Percentiles rank a stretch among this genome's conserved stretches.
phyloP scores from a whole-genome alignment of 345 rosid species.

The rapeseed (Brassica napus) region Da-Ae NC_063436.1:21544001-21544500 shows the following conservation, averaged over 20 bases:
- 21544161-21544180: conserved; percentile 45
- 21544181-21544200: conserved; percentile 43
- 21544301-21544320: conserved; percentile 59
- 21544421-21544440: conserved; percentile 92
- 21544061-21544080: conserved; percentile 84
- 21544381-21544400: conserved; percentile 85
- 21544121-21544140: conserved; percentile 93
- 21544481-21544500: conserved; percentile 96
- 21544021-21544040: conserved; percentile 50
- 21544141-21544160: conserved; percentile 67
- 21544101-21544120: conserved; percentile 85
- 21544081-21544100: conserved; percentile 91
- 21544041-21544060: conserved; percentile 49
- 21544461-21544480: conserved; percentile 72
- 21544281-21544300: conserved; percentile 86
- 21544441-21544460: conserved; percentile 90
- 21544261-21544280: conserved; percentile 83
- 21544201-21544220: conserved; percentile 41
- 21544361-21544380: conserved; percentile 69
- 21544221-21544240: conserved; percentile 46
- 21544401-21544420: conserved; percentile 92
- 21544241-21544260: conserved; percentile 83
- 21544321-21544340: conserved; percentile 89
- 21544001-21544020: conserved; percentile 56
- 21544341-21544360: conserved; percentile 87